A percentile compares a stretch with the other conserved stretches of the same genome.
phyloP scores from a whole-genome alignment of 2,329 filamentous ascomycete species.

The Rhexocercosporidium sp. region DNA sequence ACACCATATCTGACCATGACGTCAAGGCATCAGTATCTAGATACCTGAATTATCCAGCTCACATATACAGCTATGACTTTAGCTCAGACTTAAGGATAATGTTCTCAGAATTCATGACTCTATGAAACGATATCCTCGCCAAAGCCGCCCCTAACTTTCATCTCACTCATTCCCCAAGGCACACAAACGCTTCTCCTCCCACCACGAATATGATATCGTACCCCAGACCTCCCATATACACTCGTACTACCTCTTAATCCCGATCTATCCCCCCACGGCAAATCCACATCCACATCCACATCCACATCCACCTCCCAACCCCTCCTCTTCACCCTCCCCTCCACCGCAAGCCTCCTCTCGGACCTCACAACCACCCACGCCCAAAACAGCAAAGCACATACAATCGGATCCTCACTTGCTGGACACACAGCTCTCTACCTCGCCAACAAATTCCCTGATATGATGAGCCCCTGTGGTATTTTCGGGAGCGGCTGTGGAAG shows the following conservation, averaged over 20 bases:
- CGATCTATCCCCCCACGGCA: background rate
- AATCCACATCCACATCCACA: background rate
- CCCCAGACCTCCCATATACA: background rate
- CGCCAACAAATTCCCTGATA: slow-evolving; percentile 8
- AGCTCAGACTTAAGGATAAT: background rate
- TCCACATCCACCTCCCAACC: background rate
- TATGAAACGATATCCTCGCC: background rate
- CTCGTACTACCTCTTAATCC: slow-evolving; percentile 15
- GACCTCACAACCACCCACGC: background rate
- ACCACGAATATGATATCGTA: slow-evolving; percentile 14
- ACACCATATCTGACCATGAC: no score
- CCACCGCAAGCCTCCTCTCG: background rate
- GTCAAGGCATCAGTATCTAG: background rate
- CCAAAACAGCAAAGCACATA: background rate
- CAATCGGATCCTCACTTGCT: background rate
- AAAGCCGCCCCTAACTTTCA: background rate
- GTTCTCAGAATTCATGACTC: background rate
- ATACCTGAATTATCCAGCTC: background rate
- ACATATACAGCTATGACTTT: background rate
- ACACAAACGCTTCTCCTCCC: slow-evolving; percentile 13
- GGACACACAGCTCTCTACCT: background rate
- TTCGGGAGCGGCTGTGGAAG: slow-evolving; percentile 15
- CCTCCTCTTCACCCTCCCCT: background rate
- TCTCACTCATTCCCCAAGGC: background rate
- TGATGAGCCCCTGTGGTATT: slow-evolving; percentile 6